These are phyloP conservation scores for Pelargonium cotyledonis DNA, from an alignment of 441 rosid species.

Conservation along the genomic window DNA sequence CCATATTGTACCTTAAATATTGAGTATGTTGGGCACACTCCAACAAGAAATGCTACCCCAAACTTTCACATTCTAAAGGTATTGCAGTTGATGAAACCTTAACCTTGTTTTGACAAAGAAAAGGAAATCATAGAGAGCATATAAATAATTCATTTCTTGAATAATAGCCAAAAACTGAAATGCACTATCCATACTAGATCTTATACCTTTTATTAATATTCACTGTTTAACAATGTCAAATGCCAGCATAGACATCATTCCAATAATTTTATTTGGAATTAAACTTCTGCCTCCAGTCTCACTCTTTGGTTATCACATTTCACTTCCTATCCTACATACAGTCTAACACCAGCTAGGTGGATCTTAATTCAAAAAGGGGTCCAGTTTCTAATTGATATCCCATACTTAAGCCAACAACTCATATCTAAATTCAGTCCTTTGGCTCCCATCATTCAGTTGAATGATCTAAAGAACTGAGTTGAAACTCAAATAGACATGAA, in stretches of 20 bases:
- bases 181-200: not conserved
- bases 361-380: not conserved
- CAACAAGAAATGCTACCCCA: not conserved
- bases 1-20: not conserved
- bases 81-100: not conserved
- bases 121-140: not conserved
- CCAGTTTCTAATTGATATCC: not conserved
- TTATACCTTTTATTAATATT: not conserved
- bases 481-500: too few relatives aligned
- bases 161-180: not conserved
- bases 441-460: too few relatives aligned
- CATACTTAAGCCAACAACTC: not conserved
- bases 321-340: not conserved
- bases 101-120: not conserved
- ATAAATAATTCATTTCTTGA: not conserved
- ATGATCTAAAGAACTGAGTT: too few relatives aligned
- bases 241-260: not conserved
- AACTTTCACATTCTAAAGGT: constrained; percentile 7
- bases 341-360: too few relatives aligned
- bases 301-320: not conserved
- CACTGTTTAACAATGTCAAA: not conserved
- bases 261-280: constrained; percentile 7
- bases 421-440: too few relatives aligned
- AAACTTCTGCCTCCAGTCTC: not conserved
- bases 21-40: not conserved